Evolutionary conservation across 1,284 basidiomycete genomes (phyloP), one percentile per base, ranked within the genome.

Genomic region (Cryptococcus floricola): DNA sequence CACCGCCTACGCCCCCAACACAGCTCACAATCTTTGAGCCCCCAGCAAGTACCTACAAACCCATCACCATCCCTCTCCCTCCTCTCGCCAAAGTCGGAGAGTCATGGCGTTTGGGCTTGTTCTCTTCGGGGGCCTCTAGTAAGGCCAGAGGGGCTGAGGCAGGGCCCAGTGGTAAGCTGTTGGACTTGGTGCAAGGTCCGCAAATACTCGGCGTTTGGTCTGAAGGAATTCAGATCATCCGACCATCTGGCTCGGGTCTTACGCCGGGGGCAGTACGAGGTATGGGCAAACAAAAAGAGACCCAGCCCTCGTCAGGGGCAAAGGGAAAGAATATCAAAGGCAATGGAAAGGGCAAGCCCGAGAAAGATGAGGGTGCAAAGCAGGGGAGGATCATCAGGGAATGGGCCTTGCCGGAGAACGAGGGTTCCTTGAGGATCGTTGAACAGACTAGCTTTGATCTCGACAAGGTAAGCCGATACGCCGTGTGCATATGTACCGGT

Each of bases 381-480:
- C 89, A 91, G 70, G 87, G 86, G 57, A 79, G 81, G 60, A 85
- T 91, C 48, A 80, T 82, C 59, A 78, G 88, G 46, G 76, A 83
- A 5, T 88, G 85, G 73, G 70, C 74, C 13, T 65, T 84, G 23
- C 59, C 67, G 4, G 14, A 68, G 64, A 46, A 59, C 52, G 16
- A 66, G 62, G 38, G 60, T 64, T 28, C 58, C 70, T 57, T 91
- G 58, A 79, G 70, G 31, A 79, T 93, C 38, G 80, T 78, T 9
- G 91, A 94, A 69, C 87, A 89, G 68, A 91, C 87, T 0, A 87
- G 87, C 2, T 93, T 89, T 70, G 90, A 91, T 69, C 79, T 94
- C 6, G 90, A 93, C 79, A 93, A 93, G 83, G 91, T 89, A 61
- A 61, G 80, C 10, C 31, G 39, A 41, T 27, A 19, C 5, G 34